These are phyloP conservation scores for Cutaneotrichosporon arboriforme DNA, from an alignment of 1,284 basidiomycete genomes.

Conservation along the genomic window DNA sequence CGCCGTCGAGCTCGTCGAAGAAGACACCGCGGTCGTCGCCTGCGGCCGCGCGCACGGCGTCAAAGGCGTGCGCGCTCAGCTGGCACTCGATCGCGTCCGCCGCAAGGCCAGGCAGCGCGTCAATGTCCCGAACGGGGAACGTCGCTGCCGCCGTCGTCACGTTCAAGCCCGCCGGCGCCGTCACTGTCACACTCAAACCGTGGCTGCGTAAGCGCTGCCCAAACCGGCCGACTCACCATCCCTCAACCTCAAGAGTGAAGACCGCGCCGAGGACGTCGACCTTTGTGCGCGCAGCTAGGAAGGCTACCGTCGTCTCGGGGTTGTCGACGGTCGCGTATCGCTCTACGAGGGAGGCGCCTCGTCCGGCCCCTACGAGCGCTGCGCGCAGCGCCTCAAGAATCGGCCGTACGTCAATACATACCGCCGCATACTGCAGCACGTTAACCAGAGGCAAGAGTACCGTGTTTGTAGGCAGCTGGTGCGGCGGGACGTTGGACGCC, in stretches of 20 bases:
- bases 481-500: neutral
- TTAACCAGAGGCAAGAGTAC: slow-evolving; percentile 32
- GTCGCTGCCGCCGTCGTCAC: slow-evolving; percentile 21
- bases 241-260: slow-evolving; percentile 22
- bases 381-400: slow-evolving; percentile 19
- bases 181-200: slow-evolving; percentile 20
- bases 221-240: slow-evolving; percentile 21
- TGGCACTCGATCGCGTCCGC: slow-evolving; percentile 25
- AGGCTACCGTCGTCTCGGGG: slow-evolving; percentile 1
- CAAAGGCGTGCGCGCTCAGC: slow-evolving; percentile 10
- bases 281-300: slow-evolving; percentile 16
- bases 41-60: slow-evolving; percentile 2
- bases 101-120: slow-evolving; percentile 22
- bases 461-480: slow-evolving; percentile 4
- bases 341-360: slow-evolving; percentile 12
- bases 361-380: slow-evolving; percentile 18
- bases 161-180: slow-evolving; percentile 13
- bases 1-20: slow-evolving; percentile 31
- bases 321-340: slow-evolving; percentile 5
- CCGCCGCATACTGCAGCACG: slow-evolving; percentile 23
- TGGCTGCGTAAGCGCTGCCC: slow-evolving; percentile 14
- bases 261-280: slow-evolving; percentile 19
- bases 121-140: slow-evolving; percentile 29
- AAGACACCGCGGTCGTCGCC: slow-evolving; percentile 13
- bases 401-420: slow-evolving; percentile 10